Conservation (phyloP, 306 rosid species). For the Gynostemma pentaphyllum region DNA sequence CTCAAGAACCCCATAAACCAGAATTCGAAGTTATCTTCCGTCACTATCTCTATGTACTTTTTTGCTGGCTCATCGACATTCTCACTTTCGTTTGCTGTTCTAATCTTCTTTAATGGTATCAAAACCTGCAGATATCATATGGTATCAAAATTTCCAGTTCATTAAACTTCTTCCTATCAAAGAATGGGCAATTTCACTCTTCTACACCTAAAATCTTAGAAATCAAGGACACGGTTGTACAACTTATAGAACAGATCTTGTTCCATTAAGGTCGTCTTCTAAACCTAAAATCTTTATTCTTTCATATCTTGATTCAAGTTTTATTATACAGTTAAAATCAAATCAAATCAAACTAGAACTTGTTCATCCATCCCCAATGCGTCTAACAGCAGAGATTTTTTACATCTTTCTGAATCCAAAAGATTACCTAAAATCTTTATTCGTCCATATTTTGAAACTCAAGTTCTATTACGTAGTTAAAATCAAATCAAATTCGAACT, state of each 20-base stretch:
- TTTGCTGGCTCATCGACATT: conserved; percentile 41
- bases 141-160: not conserved
- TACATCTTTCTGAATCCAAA: no score
- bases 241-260: no score
- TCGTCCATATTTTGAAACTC: not conserved
- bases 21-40: conserved; percentile 58
- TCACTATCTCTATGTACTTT: conserved; percentile 58
- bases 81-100: conserved; percentile 42
- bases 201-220: not conserved
- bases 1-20: conserved; percentile 82
- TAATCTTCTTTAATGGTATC: conserved; percentile 53
- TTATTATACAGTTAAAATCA: no score
- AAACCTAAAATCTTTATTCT: no score
- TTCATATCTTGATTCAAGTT: no score
- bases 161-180: not conserved
- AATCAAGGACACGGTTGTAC: no score
- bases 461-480: not conserved
- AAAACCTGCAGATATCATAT: conserved; percentile 33
- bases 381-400: no score
- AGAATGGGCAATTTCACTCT: not conserved
- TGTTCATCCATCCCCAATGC: no score
- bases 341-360: no score
- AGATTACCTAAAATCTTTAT: not conserved
- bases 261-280: no score
- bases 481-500: not conserved